Conservation (phyloP, 176 grass and related monocot genomes). For the Aegilops sharonensis region DNA sequence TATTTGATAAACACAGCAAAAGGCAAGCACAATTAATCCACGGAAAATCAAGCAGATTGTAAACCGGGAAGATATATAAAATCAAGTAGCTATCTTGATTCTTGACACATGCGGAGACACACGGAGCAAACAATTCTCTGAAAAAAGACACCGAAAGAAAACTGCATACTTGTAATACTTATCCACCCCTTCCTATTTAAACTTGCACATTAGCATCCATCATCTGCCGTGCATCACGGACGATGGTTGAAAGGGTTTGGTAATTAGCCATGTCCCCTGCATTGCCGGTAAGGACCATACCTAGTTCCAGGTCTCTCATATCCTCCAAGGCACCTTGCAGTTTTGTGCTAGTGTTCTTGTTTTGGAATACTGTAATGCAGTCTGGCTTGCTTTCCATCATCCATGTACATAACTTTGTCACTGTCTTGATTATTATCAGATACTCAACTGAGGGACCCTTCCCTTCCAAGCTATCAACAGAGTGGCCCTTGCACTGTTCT, state of each 20-base stretch:
- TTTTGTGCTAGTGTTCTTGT: not conserved
- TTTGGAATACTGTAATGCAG: not conserved
- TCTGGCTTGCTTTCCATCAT: not conserved
- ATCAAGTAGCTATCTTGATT: not conserved
- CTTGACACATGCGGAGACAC: not conserved
- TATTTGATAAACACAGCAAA: not conserved
- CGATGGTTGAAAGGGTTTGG: not conserved
- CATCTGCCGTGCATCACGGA: not conserved
- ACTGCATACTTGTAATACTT: not conserved
- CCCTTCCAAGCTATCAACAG: not conserved
- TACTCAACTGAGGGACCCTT: not conserved
- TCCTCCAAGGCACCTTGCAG: not conserved
- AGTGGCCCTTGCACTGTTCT: conserved; percentile 13
- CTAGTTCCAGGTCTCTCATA: conserved; percentile 1
- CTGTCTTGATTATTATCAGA: not conserved
- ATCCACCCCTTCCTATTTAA: not conserved
- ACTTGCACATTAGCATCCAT: not conserved
- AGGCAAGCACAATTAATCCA: not conserved
- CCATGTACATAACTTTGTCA: conserved; percentile 23
- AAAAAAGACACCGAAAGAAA: not conserved
- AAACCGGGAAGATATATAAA: not conserved
- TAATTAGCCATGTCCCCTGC: not conserved
- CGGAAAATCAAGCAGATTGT: not conserved
- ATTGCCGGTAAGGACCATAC: not conserved
- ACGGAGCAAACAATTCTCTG: not conserved